A percentile compares a stretch with the other conserved stretches of the same genome.
phyloP scores from a whole-genome alignment of 2,329 filamentous ascomycete species.

The Hymenotorrendiella dingleyae region DNA sequence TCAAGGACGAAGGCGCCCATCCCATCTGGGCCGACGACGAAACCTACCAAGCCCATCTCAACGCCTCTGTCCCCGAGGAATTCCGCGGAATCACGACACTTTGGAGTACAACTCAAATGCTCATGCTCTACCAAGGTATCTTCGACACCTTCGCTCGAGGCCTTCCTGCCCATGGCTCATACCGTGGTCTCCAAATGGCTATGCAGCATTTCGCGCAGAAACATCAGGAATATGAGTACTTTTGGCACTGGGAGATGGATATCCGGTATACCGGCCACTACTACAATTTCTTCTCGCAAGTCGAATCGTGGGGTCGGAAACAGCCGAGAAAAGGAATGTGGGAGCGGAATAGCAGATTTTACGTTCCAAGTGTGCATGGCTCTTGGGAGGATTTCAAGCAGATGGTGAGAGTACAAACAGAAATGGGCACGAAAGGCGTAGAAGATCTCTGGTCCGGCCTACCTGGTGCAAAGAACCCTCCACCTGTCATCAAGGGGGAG shows the following conservation, averaged over 20 bases:
- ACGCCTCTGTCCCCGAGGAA: slow-evolving; percentile 69
- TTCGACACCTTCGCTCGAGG: slow-evolving; percentile 66
- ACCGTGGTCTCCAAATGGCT: slow-evolving; percentile 88
- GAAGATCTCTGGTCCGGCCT: slow-evolving; percentile 61
- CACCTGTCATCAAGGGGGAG: slow-evolving; percentile 37
- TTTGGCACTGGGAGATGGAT: slow-evolving; percentile 97
- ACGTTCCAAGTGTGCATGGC: slow-evolving; percentile 69
- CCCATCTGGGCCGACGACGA: slow-evolving; percentile 74
- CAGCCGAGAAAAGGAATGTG: slow-evolving; percentile 77
- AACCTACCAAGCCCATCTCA: slow-evolving; percentile 60
- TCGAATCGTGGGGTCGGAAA: slow-evolving; percentile 61
- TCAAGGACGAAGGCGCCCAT: slow-evolving; percentile 70
- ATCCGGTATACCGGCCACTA: slow-evolving; percentile 85
- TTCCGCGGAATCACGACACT: slow-evolving; percentile 84
- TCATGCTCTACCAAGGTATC: slow-evolving; percentile 80
- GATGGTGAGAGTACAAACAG: slow-evolving; percentile 69
- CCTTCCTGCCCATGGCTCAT: slow-evolving; percentile 82
- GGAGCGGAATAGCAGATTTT: slow-evolving; percentile 75
- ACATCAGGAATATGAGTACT: slow-evolving; percentile 84
- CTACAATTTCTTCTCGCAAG: slow-evolving; percentile 65
- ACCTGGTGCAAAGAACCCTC: slow-evolving; percentile 32
- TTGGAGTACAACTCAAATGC: slow-evolving; percentile 94
- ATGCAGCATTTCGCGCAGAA: slow-evolving; percentile 87
- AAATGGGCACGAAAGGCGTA: slow-evolving; percentile 58
- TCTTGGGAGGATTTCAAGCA: slow-evolving; percentile 75